Base-by-base conservation (phyloP, 495 filamentous ascomycete genomes). In the Aspergillus mulundensis region DNA sequence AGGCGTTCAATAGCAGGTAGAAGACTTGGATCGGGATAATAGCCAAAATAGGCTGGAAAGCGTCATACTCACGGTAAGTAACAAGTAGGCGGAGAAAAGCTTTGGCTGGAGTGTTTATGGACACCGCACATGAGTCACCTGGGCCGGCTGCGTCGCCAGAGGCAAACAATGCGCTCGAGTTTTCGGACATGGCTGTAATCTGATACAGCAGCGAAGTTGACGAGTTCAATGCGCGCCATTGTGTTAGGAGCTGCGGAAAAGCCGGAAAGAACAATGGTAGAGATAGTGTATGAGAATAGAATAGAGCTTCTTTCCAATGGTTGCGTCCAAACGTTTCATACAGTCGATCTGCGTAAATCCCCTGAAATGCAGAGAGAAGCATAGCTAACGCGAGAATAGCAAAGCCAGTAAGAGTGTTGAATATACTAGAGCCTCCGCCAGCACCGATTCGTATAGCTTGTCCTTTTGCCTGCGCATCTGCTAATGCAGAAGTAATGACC, bases 221-320 rank as follows among this genome's bases (percentile, higher is more conserved):
- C 11, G 69, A 69, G 23, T 73, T 66, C n/a, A 86, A 70, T 10
- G 71, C 61, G 2, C 53, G 54, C 70, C 80, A 82, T 57, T 85
- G 81, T 1, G 60, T 57, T 10, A 59, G 63, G n/a, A 86, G 67
- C 24, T 76, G 70, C 14, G 70, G 53, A 6, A 64, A 72, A 20
- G 79, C 75, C 0, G 74, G 75, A 18, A 83, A 49, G 66, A 87
- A 85, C 25, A 87, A 66, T 0, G 89, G 90, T 34, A 96, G 66
- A 5, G 88, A 89, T 16, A 95, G 81, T 18, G 87, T 68, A 59
- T 96, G 91, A 18, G 85, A 88, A 70, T 97, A 99, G 70, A 99
- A 97, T 15, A 99, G 80, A 62, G 95, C 95, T 68, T 97, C 94
- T 60, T 88, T 89, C 91, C 94, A 97, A 72, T 95, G 87, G 34